Percentiles rank a stretch among this genome's conserved stretches.
Conservation (phyloP, 768 basidiomycete species). For the Boletus subcaerulescens region DNA sequence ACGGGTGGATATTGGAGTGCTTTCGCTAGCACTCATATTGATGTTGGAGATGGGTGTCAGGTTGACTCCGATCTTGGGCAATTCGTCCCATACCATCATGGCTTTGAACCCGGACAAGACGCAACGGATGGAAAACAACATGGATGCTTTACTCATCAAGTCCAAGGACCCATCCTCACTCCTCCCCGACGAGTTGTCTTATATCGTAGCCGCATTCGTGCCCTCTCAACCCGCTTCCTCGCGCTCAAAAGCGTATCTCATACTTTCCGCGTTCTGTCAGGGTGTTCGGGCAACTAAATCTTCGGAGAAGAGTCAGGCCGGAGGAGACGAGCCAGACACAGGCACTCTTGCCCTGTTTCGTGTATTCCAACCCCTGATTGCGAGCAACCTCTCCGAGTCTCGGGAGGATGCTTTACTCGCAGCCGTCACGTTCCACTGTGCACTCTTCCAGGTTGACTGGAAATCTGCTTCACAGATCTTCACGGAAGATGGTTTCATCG, state of each 20-base stretch:
- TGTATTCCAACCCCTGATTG: constrained; percentile 49
- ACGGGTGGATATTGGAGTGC: constrained; percentile 1
- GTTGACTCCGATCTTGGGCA: too few relatives aligned
- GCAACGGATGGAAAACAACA: neutral
- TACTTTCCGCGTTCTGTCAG: constrained; percentile 67
- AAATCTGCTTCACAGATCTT: constrained; percentile 65
- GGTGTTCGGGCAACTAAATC: constrained; percentile 43
- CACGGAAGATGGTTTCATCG: constrained; percentile 56
- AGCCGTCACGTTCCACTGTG: constrained; percentile 67
- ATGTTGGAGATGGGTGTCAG: neutral
- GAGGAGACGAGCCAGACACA: constrained; percentile 40
- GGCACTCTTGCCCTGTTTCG: constrained; percentile 49
- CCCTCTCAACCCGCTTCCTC: constrained; percentile 41
- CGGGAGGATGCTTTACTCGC: constrained; percentile 50
- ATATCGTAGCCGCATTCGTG: constrained; percentile 50
- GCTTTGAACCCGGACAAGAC: neutral
- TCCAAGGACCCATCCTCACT: constrained; percentile 36
- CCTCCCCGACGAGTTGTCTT: constrained; percentile 54
- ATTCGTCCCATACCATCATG: constrained; percentile 6
- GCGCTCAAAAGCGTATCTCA: constrained; percentile 69
- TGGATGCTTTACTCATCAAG: constrained; percentile 34
- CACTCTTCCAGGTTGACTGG: constrained; percentile 82
- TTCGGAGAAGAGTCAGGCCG: constrained; percentile 32
- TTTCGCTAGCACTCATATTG: constrained; percentile 17
- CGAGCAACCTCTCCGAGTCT: constrained; percentile 51